phyloP scores from a whole-genome alignment of 2,329 filamentous ascomycete species.

The Colletotrichum acutatum region DNA sequence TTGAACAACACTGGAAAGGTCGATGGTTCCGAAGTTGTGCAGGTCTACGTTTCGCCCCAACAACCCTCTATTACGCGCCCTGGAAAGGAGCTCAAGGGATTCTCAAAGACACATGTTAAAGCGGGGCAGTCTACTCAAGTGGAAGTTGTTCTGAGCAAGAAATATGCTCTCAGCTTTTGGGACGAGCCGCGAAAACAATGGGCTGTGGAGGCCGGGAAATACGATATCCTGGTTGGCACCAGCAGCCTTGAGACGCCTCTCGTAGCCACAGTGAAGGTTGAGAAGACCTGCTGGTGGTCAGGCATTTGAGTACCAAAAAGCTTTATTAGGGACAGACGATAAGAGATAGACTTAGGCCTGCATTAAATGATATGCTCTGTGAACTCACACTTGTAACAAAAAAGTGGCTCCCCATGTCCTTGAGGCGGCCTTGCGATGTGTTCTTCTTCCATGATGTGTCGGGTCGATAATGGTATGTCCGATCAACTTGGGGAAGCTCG shows the following conservation, averaged over 20 bases:
- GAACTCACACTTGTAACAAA: no score
- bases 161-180: constrained; percentile 10
- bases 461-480: no score
- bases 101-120: constrained; percentile 62
- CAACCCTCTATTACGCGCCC: constrained; percentile 50
- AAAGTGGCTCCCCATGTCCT: no score
- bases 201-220: not conserved
- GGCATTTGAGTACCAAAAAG: not conserved
- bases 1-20: not conserved
- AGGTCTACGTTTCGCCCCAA: constrained; percentile 56
- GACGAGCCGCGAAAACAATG: constrained; percentile 6
- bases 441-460: no score
- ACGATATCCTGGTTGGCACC: constrained; percentile 2
- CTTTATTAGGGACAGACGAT: no score
- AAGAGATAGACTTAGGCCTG: no score
- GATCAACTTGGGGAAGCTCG: no score
- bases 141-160: not conserved
- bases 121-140: constrained; percentile 50
- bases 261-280: not conserved
- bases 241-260: not conserved
- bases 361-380: no score
- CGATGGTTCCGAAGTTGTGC: constrained; percentile 5
- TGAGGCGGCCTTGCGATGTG: no score
- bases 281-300: constrained; percentile 2
- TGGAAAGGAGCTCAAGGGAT: constrained; percentile 62